Evolutionary conservation across 768 basidiomycete species (phyloP).

Genomic region (Trametes cubensis): DNA sequence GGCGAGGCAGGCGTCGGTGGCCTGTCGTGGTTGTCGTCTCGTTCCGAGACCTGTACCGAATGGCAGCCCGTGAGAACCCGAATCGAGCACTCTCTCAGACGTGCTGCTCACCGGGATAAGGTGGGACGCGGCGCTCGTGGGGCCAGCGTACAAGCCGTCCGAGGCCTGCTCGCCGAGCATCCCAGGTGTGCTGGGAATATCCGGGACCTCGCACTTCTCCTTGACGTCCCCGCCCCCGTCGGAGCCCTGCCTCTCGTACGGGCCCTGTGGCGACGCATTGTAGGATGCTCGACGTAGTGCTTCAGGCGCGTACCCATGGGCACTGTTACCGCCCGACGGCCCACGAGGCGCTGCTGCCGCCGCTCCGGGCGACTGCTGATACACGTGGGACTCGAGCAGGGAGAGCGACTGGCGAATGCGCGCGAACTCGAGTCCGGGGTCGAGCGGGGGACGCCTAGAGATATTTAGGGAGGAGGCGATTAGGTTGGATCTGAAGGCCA

Average conservation of each 20-base stretch:
- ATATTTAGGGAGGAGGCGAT: conserved; percentile 17
- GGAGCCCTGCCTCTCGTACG: conserved; percentile 52
- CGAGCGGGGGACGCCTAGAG: conserved; percentile 43
- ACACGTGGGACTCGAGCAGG: conserved; percentile 65
- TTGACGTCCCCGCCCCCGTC: conserved; percentile 48
- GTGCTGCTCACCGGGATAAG: conserved; percentile 55
- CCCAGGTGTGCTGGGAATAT: conserved; percentile 51
- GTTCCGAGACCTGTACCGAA: conserved; percentile 17
- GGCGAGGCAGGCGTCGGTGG: conserved; percentile 16
- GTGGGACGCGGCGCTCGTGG: conserved; percentile 75
- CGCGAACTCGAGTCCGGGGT: conserved; percentile 68
- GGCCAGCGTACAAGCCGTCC: conserved; percentile 77
- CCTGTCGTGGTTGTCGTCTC: conserved; percentile 27
- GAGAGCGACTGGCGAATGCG: conserved; percentile 68
- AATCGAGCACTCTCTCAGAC: conserved; percentile 48
- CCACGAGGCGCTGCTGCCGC: too few species aligned
- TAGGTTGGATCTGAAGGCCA: conserved; percentile 25
- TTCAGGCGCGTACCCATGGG: conserved; percentile 28
- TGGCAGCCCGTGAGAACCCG: conserved; percentile 31
- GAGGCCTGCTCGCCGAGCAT: conserved; percentile 67
- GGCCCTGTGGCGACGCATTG: background rate
- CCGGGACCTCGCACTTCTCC: conserved; percentile 12
- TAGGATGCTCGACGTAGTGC: conserved; percentile 32
- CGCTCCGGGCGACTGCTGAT: conserved; percentile 34
- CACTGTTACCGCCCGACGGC: conserved; percentile 18